Base-by-base conservation (phyloP, 345 rosid genomes). In the Aurinia saxatilis region DNA sequence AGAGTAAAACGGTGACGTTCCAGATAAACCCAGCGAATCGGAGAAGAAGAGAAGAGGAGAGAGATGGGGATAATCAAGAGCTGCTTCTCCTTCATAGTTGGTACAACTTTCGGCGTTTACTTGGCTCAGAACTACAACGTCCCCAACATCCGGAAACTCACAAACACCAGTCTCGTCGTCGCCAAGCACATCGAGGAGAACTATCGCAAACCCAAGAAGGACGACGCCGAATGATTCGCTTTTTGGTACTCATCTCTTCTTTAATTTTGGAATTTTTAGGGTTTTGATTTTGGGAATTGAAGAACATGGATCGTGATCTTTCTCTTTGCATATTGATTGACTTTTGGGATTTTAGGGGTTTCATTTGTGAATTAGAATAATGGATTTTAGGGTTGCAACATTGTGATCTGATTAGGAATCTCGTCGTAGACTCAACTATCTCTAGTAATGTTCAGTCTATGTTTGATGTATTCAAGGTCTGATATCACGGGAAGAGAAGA, bases 111-210 rank as follows among this genome's bases (percentile, higher is more conserved):
- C 29, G 96, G 96, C 6, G 65, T 82, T 29, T 84, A 81, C 74
- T 9, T 80, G 15, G 89, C 89, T 3, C 89, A 89, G 65, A 89
- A 86, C 80, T 82, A 84, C 82, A 59, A 71, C 76, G 87, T 86
- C 1, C 96, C 95, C 9, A 81, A 80, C 53, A 57, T 89, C 30
- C 72, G 63, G 70, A 81, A 74, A 81, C 73, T 86, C 47, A 50
- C 82, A 0, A 52, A 40, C 54, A 81, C 86, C 1, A 84, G 82
- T 11, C 29, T 77, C 14, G 17, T 82, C 60, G 67, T 78, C 33
- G 83, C 82, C 68, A 79, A 82, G 42, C 95, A 78, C 80, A 57
- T 81, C 63, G 95, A 89, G 50, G 87, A 86, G 75, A 79, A 50
- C 12, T 82, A 84, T 48, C 79, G 95, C 37, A 84, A 80, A 50